These are phyloP conservation scores for Saccharum hybrid DNA, from an alignment of 202 grass and related monocot genomes.

Conservation along the genomic window DNA sequence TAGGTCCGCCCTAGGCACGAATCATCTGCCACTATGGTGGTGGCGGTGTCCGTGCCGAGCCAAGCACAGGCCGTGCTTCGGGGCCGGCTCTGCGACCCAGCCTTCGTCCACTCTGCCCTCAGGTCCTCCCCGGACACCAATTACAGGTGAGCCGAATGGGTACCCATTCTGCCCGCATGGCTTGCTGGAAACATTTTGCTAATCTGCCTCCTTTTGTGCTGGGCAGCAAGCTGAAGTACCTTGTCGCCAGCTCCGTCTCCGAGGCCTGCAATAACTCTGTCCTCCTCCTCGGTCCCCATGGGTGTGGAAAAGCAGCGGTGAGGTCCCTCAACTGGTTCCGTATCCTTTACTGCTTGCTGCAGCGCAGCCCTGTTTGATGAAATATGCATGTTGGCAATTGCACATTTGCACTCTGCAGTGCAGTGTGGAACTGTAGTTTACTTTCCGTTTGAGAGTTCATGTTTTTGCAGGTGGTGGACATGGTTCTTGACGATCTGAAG, in stretches of 20 bases:
- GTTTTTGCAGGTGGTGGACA: slow-evolving; percentile 64
- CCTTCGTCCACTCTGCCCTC: slow-evolving; percentile 59
- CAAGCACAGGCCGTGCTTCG: slow-evolving; percentile 63
- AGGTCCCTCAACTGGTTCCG: slow-evolving; percentile 16
- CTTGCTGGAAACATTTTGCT: neutral
- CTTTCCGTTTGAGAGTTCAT: slow-evolving; percentile 9
- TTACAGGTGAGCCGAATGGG: slow-evolving; percentile 57
- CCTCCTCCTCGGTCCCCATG: slow-evolving; percentile 74
- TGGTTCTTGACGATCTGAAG: slow-evolving; percentile 88
- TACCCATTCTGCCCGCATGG: neutral
- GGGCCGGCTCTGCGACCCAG: slow-evolving; percentile 63
- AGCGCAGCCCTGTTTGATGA: slow-evolving; percentile 21
- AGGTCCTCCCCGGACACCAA: slow-evolving; percentile 74
- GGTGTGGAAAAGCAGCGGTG: slow-evolving; percentile 82
- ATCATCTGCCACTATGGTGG: slow-evolving; percentile 19
- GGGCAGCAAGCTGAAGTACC: slow-evolving; percentile 78
- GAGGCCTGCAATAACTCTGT: slow-evolving; percentile 86
- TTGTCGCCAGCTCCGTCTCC: slow-evolving; percentile 68
- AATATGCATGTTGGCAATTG: neutral
- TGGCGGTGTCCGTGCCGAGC: slow-evolving; percentile 42
- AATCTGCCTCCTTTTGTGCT: slow-evolving; percentile 1
- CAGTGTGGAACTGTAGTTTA: neutral
- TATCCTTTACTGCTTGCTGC: neutral
- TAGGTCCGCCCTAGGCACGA: neutral
- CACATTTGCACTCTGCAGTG: neutral